phyloP scores from a whole-genome alignment of 1,139 yeast genomes.

The Geotrichum phurueaensis region DNA sequence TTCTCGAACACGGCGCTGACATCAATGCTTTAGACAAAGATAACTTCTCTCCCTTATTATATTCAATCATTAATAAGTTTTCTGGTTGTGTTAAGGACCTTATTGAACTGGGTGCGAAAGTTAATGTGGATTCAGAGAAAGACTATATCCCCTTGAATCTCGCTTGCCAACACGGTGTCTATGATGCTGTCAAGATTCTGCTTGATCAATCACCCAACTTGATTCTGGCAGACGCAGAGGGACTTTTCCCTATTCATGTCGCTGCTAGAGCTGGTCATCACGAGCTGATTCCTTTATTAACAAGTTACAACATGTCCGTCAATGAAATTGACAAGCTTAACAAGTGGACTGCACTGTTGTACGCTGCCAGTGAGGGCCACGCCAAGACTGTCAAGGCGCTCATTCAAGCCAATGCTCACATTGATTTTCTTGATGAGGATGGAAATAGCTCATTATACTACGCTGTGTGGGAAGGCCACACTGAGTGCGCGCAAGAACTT shows the following conservation, averaged over 20 bases:
- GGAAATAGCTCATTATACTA: slow-evolving; percentile 79
- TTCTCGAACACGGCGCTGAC: slow-evolving; percentile 35
- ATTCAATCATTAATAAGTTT: slow-evolving; percentile 69
- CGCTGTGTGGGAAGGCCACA: slow-evolving; percentile 92
- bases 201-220: slow-evolving; percentile 38
- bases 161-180: slow-evolving; percentile 84
- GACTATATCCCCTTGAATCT: slow-evolving; percentile 75
- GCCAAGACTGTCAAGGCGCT: slow-evolving; percentile 62
- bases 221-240: slow-evolving; percentile 44
- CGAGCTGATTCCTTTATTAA: slow-evolving; percentile 59
- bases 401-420: slow-evolving; percentile 65
- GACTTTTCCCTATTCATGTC: slow-evolving; percentile 80
- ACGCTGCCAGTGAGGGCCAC: slow-evolving; percentile 85
- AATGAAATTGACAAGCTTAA: slow-evolving; percentile 78
- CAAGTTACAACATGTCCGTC: slow-evolving; percentile 69
- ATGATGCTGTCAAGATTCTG: slow-evolving; percentile 60
- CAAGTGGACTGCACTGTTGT: slow-evolving; percentile 91
- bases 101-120: slow-evolving; percentile 37
- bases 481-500: slow-evolving; percentile 66
- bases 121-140: slow-evolving; percentile 38
- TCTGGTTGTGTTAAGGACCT: slow-evolving; percentile 50
- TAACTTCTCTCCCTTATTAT: slow-evolving; percentile 58
- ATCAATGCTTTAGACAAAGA: slow-evolving; percentile 39
- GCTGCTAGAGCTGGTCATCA: slow-evolving; percentile 80
- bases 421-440: slow-evolving; percentile 72